Evolutionary conservation across 2,329 filamentous ascomycete species (phyloP).

Genomic region (Colletotrichum destructivum): DNA sequence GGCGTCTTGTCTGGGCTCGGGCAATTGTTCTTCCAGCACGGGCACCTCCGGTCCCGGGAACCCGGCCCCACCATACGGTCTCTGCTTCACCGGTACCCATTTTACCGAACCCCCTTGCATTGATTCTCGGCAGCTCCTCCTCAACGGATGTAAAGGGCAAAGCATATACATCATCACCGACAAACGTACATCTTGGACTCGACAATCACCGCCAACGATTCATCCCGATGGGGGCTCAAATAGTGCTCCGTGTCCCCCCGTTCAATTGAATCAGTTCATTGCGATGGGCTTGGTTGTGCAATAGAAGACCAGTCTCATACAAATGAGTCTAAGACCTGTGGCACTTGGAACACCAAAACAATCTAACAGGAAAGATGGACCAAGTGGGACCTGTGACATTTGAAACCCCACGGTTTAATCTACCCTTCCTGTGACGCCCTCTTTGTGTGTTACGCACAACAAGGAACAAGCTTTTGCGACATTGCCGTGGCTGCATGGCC

Average conservation of each 20-base stretch:
- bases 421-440: not conserved
- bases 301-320: not conserved
- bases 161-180: not conserved
- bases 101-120: not conserved
- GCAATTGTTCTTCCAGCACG: conserved; percentile 21
- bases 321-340: not conserved
- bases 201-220: not conserved
- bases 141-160: not conserved
- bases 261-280: not conserved
- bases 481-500: not conserved
- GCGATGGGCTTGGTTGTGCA: not conserved
- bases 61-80: not conserved
- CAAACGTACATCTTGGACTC: too few relatives aligned
- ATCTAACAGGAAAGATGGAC: not conserved
- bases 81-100: not conserved
- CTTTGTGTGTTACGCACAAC: not conserved
- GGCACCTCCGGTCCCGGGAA: not conserved
- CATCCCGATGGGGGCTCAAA: not conserved
- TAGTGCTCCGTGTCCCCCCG: not conserved
- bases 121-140: too few relatives aligned
- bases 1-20: conserved; percentile 2
- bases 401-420: not conserved
- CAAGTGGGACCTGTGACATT: not conserved
- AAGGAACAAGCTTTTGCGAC: conserved; percentile 2
- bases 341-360: not conserved